Base-by-base conservation (phyloP, 768 basidiomycete genomes). In the Coprinopsis cinerea region DNA sequence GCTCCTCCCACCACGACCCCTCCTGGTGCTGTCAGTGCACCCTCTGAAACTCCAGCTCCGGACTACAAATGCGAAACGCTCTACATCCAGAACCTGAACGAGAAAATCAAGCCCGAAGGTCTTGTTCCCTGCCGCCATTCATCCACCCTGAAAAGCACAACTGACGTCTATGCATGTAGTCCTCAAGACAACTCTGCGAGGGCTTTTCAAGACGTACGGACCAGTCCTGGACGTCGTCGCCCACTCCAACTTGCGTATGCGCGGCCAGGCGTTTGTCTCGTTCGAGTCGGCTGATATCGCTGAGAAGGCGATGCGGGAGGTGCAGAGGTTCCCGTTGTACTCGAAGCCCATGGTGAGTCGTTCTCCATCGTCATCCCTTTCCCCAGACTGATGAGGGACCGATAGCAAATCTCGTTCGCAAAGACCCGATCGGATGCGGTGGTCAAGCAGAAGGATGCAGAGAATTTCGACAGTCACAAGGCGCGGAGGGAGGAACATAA, bases 211-310 rank as follows among this genome's bases (percentile, higher is more conserved):
- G 66, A 78, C 85, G 13, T 99, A 97, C 60, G 92, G 93, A 11
- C 85, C 89, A 54, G 88, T 99, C 15, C 68, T 97, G 23, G 92
- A 95, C 62, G 92, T 99, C n/a, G 88, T 93, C 17, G 93, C 94
- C 9, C 96, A 99, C 66, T 70, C 75, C 46, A 98, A 96, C 72
- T 69, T 99, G 53, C 83, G 96, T 32, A 99, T 99, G 96, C 79
- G 96, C 32, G 96, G 96, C 14, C 96, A 99, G 69, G 96, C 96
- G 2, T 99, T 99, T 63, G 91, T 99, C 30, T 92, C 90, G 30
- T 96, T 99, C 65, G 76, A 77, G 49, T 82, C 82, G 27, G 73
- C 82, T 46, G 92, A 97, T 51, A 78, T 79, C 50, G 96, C 96
- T 28, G 85, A 52, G 32, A 51, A 51, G 66, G 95, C 95, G 4